phyloP scores from a whole-genome alignment of 2,329 filamentous ascomycete genomes.

The Aureobasidium melanogenum region DNA sequence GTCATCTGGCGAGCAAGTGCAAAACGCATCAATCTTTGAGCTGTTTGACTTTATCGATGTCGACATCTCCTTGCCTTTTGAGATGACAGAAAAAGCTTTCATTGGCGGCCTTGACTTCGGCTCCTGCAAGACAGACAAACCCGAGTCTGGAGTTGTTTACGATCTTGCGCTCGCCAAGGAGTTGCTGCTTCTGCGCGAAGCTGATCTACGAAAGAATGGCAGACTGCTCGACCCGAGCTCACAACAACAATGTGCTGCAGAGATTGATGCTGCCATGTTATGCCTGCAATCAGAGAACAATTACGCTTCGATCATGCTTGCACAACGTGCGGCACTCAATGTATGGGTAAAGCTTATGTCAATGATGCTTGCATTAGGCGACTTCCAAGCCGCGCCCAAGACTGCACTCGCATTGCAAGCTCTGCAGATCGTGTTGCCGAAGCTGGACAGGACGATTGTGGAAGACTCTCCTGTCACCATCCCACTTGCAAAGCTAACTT shows the following conservation, averaged over 20 bases:
- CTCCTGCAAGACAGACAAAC: slow-evolving; percentile 53
- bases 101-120: slow-evolving; percentile 61
- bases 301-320: slow-evolving; percentile 45
- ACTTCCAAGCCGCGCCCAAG: slow-evolving; percentile 63
- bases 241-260: slow-evolving; percentile 41
- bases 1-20: slow-evolving; percentile 56
- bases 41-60: slow-evolving; percentile 83
- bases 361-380: slow-evolving; percentile 73
- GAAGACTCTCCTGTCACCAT: slow-evolving; percentile 61
- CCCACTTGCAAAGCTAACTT: slow-evolving; percentile 68
- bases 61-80: slow-evolving; percentile 41
- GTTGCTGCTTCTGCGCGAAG: slow-evolving; percentile 60
- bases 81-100: slow-evolving; percentile 44
- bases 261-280: slow-evolving; percentile 52
- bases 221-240: slow-evolving; percentile 22
- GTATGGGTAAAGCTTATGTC: slow-evolving; percentile 80
- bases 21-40: slow-evolving; percentile 75
- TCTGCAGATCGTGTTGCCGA: slow-evolving; percentile 79
- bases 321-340: slow-evolving; percentile 59
- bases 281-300: slow-evolving; percentile 58
- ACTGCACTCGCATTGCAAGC: slow-evolving; percentile 76
- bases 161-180: slow-evolving; percentile 65
- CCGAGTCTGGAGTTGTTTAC: slow-evolving; percentile 51
- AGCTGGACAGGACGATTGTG: slow-evolving; percentile 67
- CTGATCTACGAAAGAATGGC: slow-evolving; percentile 46